phyloP scores from a whole-genome alignment of 306 rosid species.

The Sindora glabra region DNA sequence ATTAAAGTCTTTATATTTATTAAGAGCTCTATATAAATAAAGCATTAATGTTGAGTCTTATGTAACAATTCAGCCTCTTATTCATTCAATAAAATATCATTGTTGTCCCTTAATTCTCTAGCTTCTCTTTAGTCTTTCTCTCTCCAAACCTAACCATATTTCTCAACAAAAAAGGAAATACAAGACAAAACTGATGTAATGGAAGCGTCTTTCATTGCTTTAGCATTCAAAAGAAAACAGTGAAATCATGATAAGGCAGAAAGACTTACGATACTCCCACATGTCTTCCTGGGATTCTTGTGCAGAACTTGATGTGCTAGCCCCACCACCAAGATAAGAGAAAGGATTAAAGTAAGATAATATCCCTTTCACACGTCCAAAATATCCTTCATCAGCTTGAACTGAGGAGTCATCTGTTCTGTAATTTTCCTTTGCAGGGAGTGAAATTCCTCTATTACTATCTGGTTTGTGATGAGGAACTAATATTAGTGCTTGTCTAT shows the following conservation, averaged over 20 bases:
- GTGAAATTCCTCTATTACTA: slow-evolving; percentile 1
- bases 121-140: too few species aligned
- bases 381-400: slow-evolving; percentile 35
- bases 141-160: too few species aligned
- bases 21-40: too few species aligned
- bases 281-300: slow-evolving; percentile 23
- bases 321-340: slow-evolving; percentile 43
- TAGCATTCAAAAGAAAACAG: not conserved
- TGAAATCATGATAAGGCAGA: not conserved
- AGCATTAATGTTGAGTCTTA: too few species aligned
- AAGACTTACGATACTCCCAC: slow-evolving; percentile 36
- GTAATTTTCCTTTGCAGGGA: slow-evolving; percentile 9
- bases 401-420: slow-evolving; percentile 13
- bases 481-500: slow-evolving; percentile 48
- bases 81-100: too few species aligned
- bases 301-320: slow-evolving; percentile 24
- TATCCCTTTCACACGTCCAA: slow-evolving; percentile 24
- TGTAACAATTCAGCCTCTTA: too few species aligned
- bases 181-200: not conserved
- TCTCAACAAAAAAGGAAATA: too few species aligned
- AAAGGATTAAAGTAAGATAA: slow-evolving; percentile 48
- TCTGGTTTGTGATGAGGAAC: slow-evolving; percentile 31
- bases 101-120: too few species aligned
- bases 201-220: too few species aligned
- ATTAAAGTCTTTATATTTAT: too few species aligned